Conservation (phyloP, 108 stramenopile species). For the Cyclotella baltica region DNA sequence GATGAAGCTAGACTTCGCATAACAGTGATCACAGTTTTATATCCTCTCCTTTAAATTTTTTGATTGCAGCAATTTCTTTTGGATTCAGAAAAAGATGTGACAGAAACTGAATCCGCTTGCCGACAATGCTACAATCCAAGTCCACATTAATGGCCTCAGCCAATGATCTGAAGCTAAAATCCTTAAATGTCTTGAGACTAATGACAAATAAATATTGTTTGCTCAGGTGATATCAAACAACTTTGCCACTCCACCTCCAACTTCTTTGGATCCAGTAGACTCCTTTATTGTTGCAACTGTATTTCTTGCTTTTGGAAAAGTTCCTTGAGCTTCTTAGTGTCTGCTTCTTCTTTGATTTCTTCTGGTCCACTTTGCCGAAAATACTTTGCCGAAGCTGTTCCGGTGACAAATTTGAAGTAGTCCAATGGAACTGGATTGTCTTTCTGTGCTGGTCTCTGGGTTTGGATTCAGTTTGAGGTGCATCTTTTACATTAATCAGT, state of each 20-base stretch:
- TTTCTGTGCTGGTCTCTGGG: constrained; percentile 45
- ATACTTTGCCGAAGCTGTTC: constrained; percentile 67
- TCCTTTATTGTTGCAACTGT: constrained; percentile 31
- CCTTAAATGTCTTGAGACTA: constrained; percentile 85
- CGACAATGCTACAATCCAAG: constrained; percentile 70
- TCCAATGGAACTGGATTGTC: constrained; percentile 83
- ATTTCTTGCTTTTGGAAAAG: constrained; percentile 79
- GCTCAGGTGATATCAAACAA: constrained; percentile 80
- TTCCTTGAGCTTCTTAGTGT: constrained; percentile 80
- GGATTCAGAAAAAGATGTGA: constrained; percentile 75
- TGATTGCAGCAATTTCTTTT: constrained; percentile 74
- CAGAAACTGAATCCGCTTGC: constrained; percentile 82
- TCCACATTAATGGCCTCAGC: constrained; percentile 83
- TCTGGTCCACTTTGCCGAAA: constrained; percentile 53
- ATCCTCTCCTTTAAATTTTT: constrained; percentile 68
- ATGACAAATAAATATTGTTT: constrained; percentile 89
- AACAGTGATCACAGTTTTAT: constrained; percentile 62
- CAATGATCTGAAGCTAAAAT: constrained; percentile 71
- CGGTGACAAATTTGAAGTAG: constrained; percentile 60
- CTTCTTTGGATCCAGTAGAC: constrained; percentile 35
- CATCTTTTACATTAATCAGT: constrained; percentile 12
- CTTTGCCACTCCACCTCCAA: constrained; percentile 71
- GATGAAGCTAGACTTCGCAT: too few species aligned
- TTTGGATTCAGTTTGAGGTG: neutral
- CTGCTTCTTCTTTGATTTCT: constrained; percentile 63